Conservation (phyloP, 2,329 filamentous ascomycete species). For the Scedosporium dehoogii region DNA sequence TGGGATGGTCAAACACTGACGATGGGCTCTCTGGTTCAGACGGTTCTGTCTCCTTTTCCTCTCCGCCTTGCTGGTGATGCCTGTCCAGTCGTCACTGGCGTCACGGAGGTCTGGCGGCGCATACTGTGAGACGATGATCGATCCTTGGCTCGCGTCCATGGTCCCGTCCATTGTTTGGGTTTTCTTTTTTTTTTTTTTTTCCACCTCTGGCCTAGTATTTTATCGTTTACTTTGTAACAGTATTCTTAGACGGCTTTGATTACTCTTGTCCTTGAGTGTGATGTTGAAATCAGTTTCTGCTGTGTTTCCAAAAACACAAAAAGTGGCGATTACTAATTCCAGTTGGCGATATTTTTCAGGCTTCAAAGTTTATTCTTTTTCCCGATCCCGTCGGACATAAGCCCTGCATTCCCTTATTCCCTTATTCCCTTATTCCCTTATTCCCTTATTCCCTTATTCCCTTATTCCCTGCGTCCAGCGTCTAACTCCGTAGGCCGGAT, state of each 20-base stretch:
- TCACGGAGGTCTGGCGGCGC: background rate
- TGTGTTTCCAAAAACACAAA: no score
- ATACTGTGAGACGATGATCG: background rate
- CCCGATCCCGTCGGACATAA: no score
- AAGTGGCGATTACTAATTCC: no score
- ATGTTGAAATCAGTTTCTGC: no score
- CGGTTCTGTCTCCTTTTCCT: slow-evolving; percentile 17
- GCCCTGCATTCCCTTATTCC: no score
- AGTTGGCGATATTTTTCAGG: no score
- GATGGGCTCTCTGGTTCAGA: slow-evolving; percentile 15
- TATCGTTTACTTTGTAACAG: background rate
- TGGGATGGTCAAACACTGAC: slow-evolving; percentile 13
- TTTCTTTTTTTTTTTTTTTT: background rate
- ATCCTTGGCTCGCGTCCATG: background rate
- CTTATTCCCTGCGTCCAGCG: no score
- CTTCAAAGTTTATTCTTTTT: no score
- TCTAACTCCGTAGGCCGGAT: no score
- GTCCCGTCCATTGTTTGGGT: background rate
- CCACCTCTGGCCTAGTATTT: background rate
- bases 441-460: no score
- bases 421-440: no score
- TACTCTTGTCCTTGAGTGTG: background rate
- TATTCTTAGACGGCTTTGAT: background rate
- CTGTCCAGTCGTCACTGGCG: slow-evolving; percentile 22
- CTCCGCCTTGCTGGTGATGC: slow-evolving; percentile 17